Conservation (phyloP, 129 eudicot species). For the Glebionis coronaria region DNA sequence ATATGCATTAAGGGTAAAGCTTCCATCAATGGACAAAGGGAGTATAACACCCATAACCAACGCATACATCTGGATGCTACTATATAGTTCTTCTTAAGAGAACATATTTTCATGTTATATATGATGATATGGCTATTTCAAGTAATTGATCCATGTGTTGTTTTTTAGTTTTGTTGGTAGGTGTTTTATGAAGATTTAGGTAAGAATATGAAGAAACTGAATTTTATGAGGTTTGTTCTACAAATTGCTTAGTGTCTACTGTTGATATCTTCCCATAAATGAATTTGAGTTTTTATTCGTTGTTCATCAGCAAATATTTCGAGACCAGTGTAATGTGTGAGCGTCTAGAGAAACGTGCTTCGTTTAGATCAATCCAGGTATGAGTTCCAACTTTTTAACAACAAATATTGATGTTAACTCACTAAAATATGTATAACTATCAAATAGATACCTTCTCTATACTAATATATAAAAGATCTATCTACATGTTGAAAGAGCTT, state of each 20-base stretch:
- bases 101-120: neutral
- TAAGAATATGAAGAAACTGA: constrained; percentile 75
- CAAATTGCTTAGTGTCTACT: neutral
- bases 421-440: too few relatives aligned
- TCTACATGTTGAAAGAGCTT: constrained; percentile 6
- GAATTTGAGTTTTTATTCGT: neutral
- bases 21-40: too few relatives aligned
- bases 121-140: neutral
- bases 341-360: constrained; percentile 55
- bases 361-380: constrained; percentile 85
- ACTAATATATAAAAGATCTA: too few relatives aligned
- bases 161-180: constrained; percentile 71
- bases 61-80: neutral
- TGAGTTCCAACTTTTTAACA: neutral
- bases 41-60: neutral
- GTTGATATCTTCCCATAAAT: neutral
- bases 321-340: constrained; percentile 97
- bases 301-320: constrained; percentile 68
- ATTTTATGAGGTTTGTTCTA: constrained; percentile 67
- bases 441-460: too few relatives aligned
- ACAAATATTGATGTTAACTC: neutral
- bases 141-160: neutral
- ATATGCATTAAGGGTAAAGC: too few relatives aligned
- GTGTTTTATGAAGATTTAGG: constrained; percentile 67
- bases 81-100: neutral